These are phyloP conservation scores for Corniculantispora saksenae DNA, from an alignment of 2,329 filamentous ascomycete species.

Conservation along the genomic window DNA sequence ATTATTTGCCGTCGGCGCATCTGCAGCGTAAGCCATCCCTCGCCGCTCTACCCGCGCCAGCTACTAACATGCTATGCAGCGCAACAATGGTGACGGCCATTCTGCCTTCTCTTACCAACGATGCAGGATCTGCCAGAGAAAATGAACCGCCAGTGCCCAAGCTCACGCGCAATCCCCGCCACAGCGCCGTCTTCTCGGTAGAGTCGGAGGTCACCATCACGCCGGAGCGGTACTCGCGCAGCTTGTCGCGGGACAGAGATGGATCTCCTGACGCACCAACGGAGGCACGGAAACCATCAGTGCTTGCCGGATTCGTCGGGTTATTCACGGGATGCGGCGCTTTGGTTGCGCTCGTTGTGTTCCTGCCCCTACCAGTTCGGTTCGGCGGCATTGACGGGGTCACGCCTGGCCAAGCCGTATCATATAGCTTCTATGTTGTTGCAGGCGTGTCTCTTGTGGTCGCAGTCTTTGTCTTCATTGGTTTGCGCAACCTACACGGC, in stretches of 20 bases:
- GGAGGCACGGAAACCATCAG: conserved; percentile 49
- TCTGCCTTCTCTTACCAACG: conserved; percentile 69
- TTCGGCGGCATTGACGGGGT: conserved; percentile 73
- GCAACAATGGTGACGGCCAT: conserved; percentile 98
- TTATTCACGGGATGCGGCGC: conserved; percentile 92
- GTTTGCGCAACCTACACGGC: conserved; percentile 67
- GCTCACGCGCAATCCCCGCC: conserved; percentile 45
- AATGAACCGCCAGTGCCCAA: conserved; percentile 33
- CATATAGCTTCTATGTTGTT: conserved; percentile 86
- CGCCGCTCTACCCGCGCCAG: conserved; percentile 10
- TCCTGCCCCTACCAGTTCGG: conserved; percentile 81
- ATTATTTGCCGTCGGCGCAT: conserved; percentile 86
- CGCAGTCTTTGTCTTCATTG: conserved; percentile 74
- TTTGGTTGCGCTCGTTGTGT: conserved; percentile 76
- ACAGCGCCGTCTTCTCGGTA: conserved; percentile 66
- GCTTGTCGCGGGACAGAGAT: conserved; percentile 33
- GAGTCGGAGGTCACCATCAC: conserved; percentile 77
- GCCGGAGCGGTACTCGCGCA: conserved; percentile 56
- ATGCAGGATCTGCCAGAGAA: conserved; percentile 36
- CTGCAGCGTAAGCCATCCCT: conserved; percentile 66
- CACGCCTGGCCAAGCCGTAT: conserved; percentile 72
- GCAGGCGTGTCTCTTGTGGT: conserved; percentile 71
- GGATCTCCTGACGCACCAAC: conserved; percentile 24
- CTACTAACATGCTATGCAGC: conserved; percentile 32
- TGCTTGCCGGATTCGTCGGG: conserved; percentile 84